Conservation (phyloP, 306 rosid species). For the Vigna mungo region DNA sequence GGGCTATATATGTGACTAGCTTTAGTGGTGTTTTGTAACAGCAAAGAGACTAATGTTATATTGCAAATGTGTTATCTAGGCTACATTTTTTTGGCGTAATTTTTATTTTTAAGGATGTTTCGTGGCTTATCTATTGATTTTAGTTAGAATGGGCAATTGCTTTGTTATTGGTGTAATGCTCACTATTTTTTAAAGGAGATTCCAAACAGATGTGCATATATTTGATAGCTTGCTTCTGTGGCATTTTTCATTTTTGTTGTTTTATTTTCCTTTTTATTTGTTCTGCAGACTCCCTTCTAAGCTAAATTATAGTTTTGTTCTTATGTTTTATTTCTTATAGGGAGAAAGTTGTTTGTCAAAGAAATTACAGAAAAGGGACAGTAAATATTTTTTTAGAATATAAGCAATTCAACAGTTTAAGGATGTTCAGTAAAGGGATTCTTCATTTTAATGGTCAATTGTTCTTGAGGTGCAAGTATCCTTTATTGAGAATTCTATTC, state of each 20-base stretch:
- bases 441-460: neutral
- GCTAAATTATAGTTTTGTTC: neutral
- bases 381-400: neutral
- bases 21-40: neutral
- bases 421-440: neutral
- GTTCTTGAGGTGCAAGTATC: neutral
- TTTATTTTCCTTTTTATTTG: too few species aligned
- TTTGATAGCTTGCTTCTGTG: too few species aligned
- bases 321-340: neutral
- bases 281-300: too few species aligned
- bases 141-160: neutral
- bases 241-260: too few species aligned
- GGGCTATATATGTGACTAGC: neutral
- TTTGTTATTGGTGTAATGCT: neutral
- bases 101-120: neutral
- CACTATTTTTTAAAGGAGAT: neutral
- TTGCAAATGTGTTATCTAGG: conserved; percentile 3
- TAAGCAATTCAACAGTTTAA: neutral
- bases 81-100: neutral
- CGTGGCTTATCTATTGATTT: neutral
- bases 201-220: neutral
- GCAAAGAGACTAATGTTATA: neutral
- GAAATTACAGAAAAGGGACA: neutral
- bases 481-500: too few species aligned
- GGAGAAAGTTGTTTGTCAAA: neutral